phyloP scores from a whole-genome alignment of 2,329 filamentous ascomycete species.

The Furcasterigmium sp. region DNA sequence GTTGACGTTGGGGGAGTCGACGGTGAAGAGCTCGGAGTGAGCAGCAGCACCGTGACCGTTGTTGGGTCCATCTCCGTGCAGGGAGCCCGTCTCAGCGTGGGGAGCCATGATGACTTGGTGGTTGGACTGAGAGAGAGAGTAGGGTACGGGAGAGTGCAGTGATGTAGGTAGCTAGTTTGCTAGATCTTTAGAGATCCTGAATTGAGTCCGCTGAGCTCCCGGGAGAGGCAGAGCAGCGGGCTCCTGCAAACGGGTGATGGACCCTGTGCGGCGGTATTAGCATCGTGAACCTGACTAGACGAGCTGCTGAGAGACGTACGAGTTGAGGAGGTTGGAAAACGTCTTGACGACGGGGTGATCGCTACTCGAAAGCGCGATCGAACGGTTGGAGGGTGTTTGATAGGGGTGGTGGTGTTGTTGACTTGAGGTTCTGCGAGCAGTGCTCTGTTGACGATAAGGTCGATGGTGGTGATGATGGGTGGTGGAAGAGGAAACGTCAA shows the following conservation, averaged over 20 bases:
- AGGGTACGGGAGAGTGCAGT: conserved; percentile 14
- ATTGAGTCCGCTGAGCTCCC: conserved; percentile 73
- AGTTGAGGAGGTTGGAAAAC: conserved; percentile 98
- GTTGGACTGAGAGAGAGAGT: conserved; percentile 23
- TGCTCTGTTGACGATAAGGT: neutral
- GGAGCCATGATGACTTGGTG: conserved; percentile 70
- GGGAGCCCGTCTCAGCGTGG: conserved; percentile 66
- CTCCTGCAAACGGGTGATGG: conserved; percentile 95
- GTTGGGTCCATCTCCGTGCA: conserved; percentile 54
- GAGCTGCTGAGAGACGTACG: conserved; percentile 53
- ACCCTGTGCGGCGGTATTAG: conserved; percentile 47
- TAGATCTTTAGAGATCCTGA: conserved; percentile 23
- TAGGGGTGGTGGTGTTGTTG: neutral
- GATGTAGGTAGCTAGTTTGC: conserved; percentile 38
- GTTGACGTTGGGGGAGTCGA: conserved; percentile 85
- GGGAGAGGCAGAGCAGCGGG: conserved; percentile 85
- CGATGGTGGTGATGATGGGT: neutral
- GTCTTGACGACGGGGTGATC: conserved; percentile 74
- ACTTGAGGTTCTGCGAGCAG: neutral
- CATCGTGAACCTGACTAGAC: too few species aligned
- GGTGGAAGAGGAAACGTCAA: neutral
- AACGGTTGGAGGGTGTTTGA: conserved; percentile 11
- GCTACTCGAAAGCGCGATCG: conserved; percentile 54
- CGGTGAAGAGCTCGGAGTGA: conserved; percentile 64
- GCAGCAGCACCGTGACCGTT: conserved; percentile 35